Conservation (phyloP, 2,329 filamentous ascomycete species). For the Trichophyton benhamiae region DNA sequence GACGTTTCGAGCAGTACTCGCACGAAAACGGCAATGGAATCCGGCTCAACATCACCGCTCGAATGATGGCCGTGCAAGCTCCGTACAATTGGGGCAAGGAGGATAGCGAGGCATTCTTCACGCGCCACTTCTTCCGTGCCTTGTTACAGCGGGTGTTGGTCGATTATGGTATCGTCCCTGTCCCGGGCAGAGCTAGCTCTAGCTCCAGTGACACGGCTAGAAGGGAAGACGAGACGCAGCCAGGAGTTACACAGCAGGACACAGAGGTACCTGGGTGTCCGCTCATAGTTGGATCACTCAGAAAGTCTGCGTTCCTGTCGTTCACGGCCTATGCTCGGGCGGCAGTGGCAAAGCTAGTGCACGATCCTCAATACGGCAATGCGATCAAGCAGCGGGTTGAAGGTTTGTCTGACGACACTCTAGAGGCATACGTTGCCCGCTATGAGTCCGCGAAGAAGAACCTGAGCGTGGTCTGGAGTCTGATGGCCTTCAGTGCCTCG, state of each 20-base stretch:
- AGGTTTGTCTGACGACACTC: slow-evolving; percentile 60
- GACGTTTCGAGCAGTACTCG: slow-evolving; percentile 46
- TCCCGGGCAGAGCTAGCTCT: slow-evolving; percentile 27
- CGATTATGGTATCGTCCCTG: slow-evolving; percentile 63
- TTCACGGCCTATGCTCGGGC: slow-evolving; percentile 69
- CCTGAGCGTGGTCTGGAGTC: slow-evolving; percentile 73
- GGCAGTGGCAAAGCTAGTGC: slow-evolving; percentile 60
- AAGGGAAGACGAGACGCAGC: background rate
- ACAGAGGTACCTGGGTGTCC: slow-evolving; percentile 47
- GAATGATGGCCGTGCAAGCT: slow-evolving; percentile 97
- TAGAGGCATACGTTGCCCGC: slow-evolving; percentile 54
- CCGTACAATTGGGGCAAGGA: slow-evolving; percentile 76
- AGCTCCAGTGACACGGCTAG: background rate
- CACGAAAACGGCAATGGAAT: slow-evolving; percentile 51
- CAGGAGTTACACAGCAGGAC: background rate
- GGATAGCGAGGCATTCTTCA: slow-evolving; percentile 82
- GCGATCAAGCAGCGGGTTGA: slow-evolving; percentile 55
- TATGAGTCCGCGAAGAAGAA: slow-evolving; percentile 63
- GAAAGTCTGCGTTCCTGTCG: slow-evolving; percentile 64
- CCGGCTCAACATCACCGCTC: slow-evolving; percentile 83
- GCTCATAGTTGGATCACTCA: slow-evolving; percentile 73
- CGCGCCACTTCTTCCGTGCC: slow-evolving; percentile 81
- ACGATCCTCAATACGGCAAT: slow-evolving; percentile 47
- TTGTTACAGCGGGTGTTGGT: slow-evolving; percentile 86
- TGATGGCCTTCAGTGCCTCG: slow-evolving; percentile 91